Evolutionary conservation across 306 rosid species (phyloP), one percentile per base, ranked within the genome.

Genomic region (Elaeagnus macrophylla): DNA sequence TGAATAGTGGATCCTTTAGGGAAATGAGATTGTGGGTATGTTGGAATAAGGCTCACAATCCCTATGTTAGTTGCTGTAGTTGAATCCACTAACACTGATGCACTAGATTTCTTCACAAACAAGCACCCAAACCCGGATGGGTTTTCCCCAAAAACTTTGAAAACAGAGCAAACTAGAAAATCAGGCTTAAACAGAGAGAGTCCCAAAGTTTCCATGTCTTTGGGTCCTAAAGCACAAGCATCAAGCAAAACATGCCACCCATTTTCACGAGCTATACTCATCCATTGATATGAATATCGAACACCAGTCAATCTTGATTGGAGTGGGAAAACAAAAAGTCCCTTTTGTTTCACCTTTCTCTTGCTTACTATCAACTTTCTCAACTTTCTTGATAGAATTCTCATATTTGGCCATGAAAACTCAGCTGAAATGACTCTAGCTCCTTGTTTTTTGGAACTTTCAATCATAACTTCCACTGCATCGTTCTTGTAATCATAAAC

Each of bases 111-210:
- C 81, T 90, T 86, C 40, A 86, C 80, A 66, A 90, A 81, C 65
- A 90, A 75, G 66, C 97, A 83, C 9, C 83, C 88, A 62, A 90
- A 74, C 0, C 97, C 97, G 3, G 94, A 86, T 8, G 97, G 95
- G 58, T 77, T 79, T 51, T 90, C 76, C 8, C 95, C 95, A 11
- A 81, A 79, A 8, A 90, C 66, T 67, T 79, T 81, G 71, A 69
- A 86, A 57, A 90, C 86, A 1, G 97, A 81, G 54, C 94, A 86
- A 20, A 83, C 54, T 61, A 86, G 68, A 13, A 86, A 83, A 43
- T 90, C 95, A 41, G 97, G 97, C 73, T 76, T 78, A 41, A 86
- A 86, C 10, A 90, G 59, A 18, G 95, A 83, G 54, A 90, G 75
- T 25, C 95, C 95, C 58, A 86, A 67, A 7, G 86, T 83, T 47